A percentile compares a stretch with the other conserved stretches of the same genome.
Conservation (phyloP, 345 rosid species). For the Populus davidiana region DNA sequence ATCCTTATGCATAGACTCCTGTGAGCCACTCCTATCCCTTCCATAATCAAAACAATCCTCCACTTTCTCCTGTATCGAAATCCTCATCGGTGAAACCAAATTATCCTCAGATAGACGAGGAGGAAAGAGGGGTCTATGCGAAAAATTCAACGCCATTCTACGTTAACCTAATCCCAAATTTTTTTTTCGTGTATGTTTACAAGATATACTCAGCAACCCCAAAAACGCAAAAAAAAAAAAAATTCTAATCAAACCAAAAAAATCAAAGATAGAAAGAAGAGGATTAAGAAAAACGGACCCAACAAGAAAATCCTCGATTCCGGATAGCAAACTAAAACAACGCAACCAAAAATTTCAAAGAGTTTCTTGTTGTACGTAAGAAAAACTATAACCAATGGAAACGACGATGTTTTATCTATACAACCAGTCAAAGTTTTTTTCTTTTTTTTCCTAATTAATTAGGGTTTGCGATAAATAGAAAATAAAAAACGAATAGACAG, state of each 20-base stretch:
- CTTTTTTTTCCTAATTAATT: background rate
- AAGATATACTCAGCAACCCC: background rate
- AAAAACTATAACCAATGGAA: background rate
- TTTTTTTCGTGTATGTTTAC: background rate
- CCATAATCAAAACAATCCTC: constrained; percentile 64
- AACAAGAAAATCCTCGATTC: constrained; percentile 35
- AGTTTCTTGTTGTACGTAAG: constrained; percentile 17
- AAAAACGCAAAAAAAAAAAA: background rate
- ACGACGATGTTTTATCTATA: background rate
- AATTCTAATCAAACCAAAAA: background rate
- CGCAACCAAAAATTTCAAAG: constrained; percentile 36
- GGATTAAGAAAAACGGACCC: constrained; percentile 5
- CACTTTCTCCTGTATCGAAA: constrained; percentile 50
- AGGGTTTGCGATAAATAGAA: constrained; percentile 20
- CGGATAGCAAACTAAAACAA: constrained; percentile 35
- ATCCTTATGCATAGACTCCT: constrained; percentile 66
- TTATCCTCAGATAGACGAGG: constrained; percentile 62
- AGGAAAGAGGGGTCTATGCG: constrained; percentile 63
- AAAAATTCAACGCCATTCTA: constrained; percentile 81
- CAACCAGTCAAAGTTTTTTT: constrained; percentile 5
- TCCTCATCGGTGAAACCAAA: constrained; percentile 64
- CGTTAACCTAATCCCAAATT: background rate
- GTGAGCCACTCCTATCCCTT: constrained; percentile 51
- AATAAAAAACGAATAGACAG: background rate
- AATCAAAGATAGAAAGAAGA: background rate